These are phyloP conservation scores for Candida tropicalis DNA, from an alignment of 1,139 yeast species.

Conservation along the genomic window DNA sequence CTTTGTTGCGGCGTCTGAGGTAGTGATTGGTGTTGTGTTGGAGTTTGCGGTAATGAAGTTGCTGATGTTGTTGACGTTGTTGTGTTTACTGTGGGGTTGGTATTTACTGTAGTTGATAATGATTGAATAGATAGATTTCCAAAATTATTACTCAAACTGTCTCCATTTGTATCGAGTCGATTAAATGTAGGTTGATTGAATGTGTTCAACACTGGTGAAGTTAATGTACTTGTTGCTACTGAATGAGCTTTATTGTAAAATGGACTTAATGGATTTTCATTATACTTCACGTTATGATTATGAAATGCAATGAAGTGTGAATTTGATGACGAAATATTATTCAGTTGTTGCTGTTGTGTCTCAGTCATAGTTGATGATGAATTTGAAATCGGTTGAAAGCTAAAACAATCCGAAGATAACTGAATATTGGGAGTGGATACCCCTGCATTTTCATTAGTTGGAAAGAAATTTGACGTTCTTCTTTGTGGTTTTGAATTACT, in stretches of 20 bases:
- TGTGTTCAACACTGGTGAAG: slow-evolving; percentile 6
- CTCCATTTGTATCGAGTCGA: background rate
- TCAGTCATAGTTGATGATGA: background rate
- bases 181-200: slow-evolving; percentile 1
- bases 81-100: background rate
- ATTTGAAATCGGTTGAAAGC: background rate
- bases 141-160: slow-evolving; percentile 1
- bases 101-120: background rate
- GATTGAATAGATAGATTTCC: background rate
- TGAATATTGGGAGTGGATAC: slow-evolving; percentile 7
- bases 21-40: background rate
- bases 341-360: background rate
- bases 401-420: slow-evolving; percentile 4
- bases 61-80: background rate
- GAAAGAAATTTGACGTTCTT: slow-evolving; percentile 14
- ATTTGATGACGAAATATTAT: background rate
- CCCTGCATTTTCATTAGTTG: slow-evolving; percentile 4
- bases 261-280: slow-evolving; percentile 8
- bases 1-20: slow-evolving; percentile 1
- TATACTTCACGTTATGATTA: background rate
- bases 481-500: slow-evolving; percentile 6
- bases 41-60: background rate
- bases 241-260: background rate
- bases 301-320: background rate
- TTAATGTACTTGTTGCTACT: background rate